phyloP scores from a whole-genome alignment of 1,284 basidiomycete species.

The Malassezia brasiliensis region DNA sequence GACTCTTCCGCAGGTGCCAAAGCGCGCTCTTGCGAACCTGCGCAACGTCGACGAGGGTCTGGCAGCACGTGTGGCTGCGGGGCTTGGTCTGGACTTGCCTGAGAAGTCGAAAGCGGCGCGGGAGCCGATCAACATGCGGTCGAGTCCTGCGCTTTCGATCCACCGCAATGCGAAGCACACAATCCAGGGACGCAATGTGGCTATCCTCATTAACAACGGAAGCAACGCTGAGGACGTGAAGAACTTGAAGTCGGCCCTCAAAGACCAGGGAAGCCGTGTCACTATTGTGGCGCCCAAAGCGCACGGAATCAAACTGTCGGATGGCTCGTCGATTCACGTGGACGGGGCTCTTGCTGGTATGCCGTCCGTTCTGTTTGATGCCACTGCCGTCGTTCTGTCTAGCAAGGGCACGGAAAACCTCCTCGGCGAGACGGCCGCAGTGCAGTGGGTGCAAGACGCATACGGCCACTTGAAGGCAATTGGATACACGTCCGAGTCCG shows the following conservation, averaged over 20 bases:
- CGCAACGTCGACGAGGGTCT: constrained; percentile 11
- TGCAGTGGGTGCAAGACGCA: constrained; percentile 10
- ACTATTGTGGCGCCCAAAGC: background rate
- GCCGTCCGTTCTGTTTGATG: constrained; percentile 9
- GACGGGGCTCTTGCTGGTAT: background rate
- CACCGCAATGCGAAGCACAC: constrained; percentile 9
- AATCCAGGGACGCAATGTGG: constrained; percentile 3
- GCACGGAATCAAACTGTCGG: background rate
- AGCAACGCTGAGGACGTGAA: background rate
- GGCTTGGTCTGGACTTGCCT: constrained; percentile 8
- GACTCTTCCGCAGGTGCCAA: constrained; percentile 1
- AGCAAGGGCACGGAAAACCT: constrained; percentile 1
- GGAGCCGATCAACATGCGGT: background rate
- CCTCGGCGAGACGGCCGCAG: constrained; percentile 1
- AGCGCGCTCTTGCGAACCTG: constrained; percentile 9
- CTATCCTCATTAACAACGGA: constrained; percentile 3
- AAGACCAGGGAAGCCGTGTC: background rate
- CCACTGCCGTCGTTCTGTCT: constrained; percentile 3
- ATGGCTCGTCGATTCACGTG: background rate
- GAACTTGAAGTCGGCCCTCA: background rate
- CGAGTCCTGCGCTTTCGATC: constrained; percentile 9
- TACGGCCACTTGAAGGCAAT: constrained; percentile 13
- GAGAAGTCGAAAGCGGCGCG: background rate
- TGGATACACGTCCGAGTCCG: background rate
- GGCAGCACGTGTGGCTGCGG: background rate